phyloP scores from a whole-genome alignment of 345 rosid genomes.

The Theobroma cacao region DNA sequence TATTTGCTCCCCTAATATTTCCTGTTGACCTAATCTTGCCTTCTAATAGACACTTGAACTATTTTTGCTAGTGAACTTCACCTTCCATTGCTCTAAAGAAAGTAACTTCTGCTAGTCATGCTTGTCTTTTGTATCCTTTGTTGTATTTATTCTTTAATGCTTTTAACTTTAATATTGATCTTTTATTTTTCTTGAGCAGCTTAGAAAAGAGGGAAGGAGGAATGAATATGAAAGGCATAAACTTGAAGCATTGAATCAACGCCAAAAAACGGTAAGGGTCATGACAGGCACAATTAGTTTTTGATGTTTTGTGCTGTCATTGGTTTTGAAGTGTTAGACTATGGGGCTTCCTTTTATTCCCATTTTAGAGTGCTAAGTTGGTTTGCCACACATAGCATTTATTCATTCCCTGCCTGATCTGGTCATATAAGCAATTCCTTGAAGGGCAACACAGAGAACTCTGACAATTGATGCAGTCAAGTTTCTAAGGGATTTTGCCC shows the following conservation, averaged over 20 bases:
- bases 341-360: not conserved
- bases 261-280: conserved; percentile 63
- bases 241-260: conserved; percentile 68
- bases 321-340: not conserved
- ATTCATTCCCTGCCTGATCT: not conserved
- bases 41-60: not conserved
- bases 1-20: not conserved
- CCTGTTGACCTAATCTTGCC: not conserved
- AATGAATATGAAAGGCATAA: conserved; percentile 76
- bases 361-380: not conserved
- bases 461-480: not conserved
- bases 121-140: conserved; percentile 5
- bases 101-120: not conserved
- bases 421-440: not conserved
- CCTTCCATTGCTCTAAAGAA: not conserved
- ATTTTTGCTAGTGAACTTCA: not conserved
- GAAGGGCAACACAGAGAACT: not conserved
- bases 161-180: conserved; percentile 1
- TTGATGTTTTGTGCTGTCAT: conserved; percentile 3
- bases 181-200: conserved; percentile 40
- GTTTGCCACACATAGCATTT: not conserved
- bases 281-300: not conserved
- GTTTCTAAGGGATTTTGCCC: not conserved
- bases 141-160: not conserved
- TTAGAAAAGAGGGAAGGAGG: conserved; percentile 71